Evolutionary conservation across 306 rosid genomes (phyloP).

Genomic region (Potentilla sterilis): DNA sequence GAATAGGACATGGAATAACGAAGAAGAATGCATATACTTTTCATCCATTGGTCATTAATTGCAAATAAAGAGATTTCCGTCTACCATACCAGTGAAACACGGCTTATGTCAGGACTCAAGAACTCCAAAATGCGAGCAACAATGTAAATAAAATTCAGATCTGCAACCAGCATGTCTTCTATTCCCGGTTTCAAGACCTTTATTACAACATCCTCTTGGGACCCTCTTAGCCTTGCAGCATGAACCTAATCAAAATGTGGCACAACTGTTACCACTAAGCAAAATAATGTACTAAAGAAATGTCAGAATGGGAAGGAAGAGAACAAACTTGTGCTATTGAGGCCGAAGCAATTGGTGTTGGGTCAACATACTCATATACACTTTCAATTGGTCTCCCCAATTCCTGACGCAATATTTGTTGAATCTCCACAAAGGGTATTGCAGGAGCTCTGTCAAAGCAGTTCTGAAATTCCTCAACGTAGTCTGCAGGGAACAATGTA

Average conservation of each 20-base stretch:
- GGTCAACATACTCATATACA: conserved; percentile 78
- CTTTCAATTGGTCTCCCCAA: conserved; percentile 81
- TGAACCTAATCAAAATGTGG: conserved; percentile 62
- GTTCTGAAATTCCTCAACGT: conserved; percentile 91
- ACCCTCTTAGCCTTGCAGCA: conserved; percentile 87
- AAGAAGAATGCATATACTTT: not conserved
- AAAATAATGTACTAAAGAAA: conserved; percentile 2
- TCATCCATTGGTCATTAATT: conserved; percentile 11
- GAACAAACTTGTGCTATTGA: conserved; percentile 83
- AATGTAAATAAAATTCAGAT: conserved; percentile 85
- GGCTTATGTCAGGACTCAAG: conserved; percentile 86
- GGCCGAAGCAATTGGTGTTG: conserved; percentile 89
- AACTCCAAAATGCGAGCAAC: conserved; percentile 91
- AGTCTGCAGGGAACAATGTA: conserved; percentile 85
- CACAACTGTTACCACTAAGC: conserved; percentile 26
- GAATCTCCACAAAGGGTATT: conserved; percentile 72
- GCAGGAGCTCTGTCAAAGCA: conserved; percentile 94
- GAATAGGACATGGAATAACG: not conserved
- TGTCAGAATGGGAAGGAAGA: conserved; percentile 15
- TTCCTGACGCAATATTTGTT: conserved; percentile 66
- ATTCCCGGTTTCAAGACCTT: conserved; percentile 98
- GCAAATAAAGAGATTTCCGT: conserved; percentile 17
- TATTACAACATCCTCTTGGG: conserved; percentile 87
- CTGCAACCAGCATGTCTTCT: conserved; percentile 85
- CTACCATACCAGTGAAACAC: conserved; percentile 71